Evolutionary conservation across 2,329 filamentous ascomycete species (phyloP).

Genomic region (Fusarium sp.): DNA sequence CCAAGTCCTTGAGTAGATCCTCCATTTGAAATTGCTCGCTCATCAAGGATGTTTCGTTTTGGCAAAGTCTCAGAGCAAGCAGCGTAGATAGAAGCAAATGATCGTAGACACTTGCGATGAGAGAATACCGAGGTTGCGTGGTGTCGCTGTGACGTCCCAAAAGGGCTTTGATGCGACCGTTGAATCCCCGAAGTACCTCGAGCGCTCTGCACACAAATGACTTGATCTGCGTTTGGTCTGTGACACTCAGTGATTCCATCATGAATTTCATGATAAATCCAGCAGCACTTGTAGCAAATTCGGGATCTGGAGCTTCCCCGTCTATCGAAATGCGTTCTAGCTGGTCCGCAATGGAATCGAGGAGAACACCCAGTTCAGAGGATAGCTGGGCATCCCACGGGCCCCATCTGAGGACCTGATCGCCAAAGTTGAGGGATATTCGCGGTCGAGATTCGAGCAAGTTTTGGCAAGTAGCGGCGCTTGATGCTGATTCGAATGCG

Average conservation of each 20-base stretch:
- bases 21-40: conserved; percentile 63
- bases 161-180: conserved; percentile 50
- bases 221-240: conserved; percentile 53
- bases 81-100: conserved; percentile 54
- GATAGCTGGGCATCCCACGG: conserved; percentile 71
- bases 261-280: conserved; percentile 66
- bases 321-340: conserved; percentile 42
- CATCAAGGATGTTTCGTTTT: conserved; percentile 51
- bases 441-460: conserved; percentile 53
- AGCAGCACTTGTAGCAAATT: conserved; percentile 51
- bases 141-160: conserved; percentile 17
- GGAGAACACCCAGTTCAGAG: conserved; percentile 73
- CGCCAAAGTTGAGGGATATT: conserved; percentile 63
- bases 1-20: conserved; percentile 62
- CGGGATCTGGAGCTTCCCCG: conserved; percentile 22
- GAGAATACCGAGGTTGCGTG: conserved; percentile 9
- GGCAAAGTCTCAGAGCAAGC: conserved; percentile 62
- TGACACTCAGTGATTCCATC: conserved; percentile 60
- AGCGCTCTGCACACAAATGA: conserved; percentile 62
- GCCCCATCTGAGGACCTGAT: conserved; percentile 68
- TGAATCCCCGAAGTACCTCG: conserved; percentile 62
- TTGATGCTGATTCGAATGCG: conserved; percentile 59
- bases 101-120: conserved; percentile 50
- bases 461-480: conserved; percentile 49
- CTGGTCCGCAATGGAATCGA: conserved; percentile 71